phyloP scores from a whole-genome alignment of 2,329 filamentous ascomycete species.

The Penicillium expansum region DNA sequence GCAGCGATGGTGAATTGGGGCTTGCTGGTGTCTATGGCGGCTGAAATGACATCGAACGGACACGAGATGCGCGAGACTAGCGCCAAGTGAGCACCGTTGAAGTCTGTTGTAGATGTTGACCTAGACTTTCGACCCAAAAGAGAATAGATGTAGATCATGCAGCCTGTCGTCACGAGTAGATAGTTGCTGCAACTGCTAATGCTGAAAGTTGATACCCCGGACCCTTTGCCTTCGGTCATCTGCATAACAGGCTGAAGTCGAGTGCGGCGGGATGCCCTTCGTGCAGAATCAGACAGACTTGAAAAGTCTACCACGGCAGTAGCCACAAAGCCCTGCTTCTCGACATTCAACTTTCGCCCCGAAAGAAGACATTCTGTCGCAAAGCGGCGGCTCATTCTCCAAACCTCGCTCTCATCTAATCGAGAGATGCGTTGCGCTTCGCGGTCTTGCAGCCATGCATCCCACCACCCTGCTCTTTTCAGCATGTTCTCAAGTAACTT shows the following conservation, averaged over 20 bases:
- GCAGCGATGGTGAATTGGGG: conserved; percentile 57
- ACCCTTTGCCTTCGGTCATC: conserved; percentile 6
- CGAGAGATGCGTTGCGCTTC: conserved; percentile 29
- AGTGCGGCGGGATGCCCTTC: conserved; percentile 8
- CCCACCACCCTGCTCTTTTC: conserved; percentile 56
- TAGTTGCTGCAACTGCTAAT: conserved; percentile 60
- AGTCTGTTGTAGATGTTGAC: conserved; percentile 24
- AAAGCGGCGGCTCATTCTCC: conserved; percentile 47
- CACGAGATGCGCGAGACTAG: conserved; percentile 57
- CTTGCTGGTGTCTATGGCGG: conserved; percentile 62
- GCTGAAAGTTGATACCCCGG: conserved; percentile 44
- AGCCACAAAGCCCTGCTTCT: conserved; percentile 39
- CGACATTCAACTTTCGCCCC: conserved; percentile 31
- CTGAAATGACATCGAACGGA: conserved; percentile 56
- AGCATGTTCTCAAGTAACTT: conserved; percentile 54
- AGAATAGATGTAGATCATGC: conserved; percentile 57
- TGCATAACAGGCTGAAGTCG: conserved; percentile 17
- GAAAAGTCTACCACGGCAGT: conserved; percentile 34
- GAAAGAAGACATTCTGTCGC: conserved; percentile 52
- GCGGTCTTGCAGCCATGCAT: conserved; percentile 36
- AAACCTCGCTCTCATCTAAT: conserved; percentile 38
- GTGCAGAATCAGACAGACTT: conserved; percentile 18
- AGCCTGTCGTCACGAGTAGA: conserved; percentile 55
- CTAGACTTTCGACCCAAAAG: conserved; percentile 30
- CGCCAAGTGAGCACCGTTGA: conserved; percentile 34